These are phyloP conservation scores for Ogataea thermomethanolica DNA, from an alignment of 805 yeast genomes.

Conservation along the genomic window DNA sequence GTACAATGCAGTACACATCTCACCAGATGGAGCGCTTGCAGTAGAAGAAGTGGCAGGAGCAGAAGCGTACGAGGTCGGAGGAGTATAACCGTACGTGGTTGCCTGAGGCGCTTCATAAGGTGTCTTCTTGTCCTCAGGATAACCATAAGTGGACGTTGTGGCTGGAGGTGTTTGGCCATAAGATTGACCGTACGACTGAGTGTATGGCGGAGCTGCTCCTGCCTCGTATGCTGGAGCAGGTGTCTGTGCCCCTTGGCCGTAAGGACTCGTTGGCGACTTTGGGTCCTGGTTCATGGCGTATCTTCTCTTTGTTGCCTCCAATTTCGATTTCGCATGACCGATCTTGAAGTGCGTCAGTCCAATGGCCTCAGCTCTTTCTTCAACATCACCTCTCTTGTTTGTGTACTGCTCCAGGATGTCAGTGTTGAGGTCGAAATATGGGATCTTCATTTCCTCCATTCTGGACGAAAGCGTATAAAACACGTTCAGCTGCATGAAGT, in stretches of 20 bases:
- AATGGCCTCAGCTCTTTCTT: constrained; percentile 83
- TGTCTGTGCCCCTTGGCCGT: constrained; percentile 18
- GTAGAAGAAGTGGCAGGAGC: constrained; percentile 28
- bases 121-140: constrained; percentile 25
- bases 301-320: constrained; percentile 78
- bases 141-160: constrained; percentile 23
- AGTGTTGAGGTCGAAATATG: constrained; percentile 83
- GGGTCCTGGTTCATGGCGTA: constrained; percentile 46
- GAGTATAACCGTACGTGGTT: constrained; percentile 22
- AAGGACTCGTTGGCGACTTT: constrained; percentile 23
- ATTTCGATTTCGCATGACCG: constrained; percentile 80
- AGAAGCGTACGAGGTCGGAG: constrained; percentile 29
- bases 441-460: constrained; percentile 95
- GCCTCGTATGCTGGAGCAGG: constrained; percentile 30
- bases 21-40: constrained; percentile 20
- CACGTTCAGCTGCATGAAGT: constrained; percentile 96
- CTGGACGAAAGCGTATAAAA: constrained; percentile 87
- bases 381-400: constrained; percentile 84
- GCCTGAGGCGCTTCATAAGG: constrained; percentile 25
- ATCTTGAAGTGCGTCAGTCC: constrained; percentile 88
- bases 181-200: constrained; percentile 28
- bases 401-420: constrained; percentile 81
- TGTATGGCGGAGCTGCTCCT: constrained; percentile 12
- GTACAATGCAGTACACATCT: constrained; percentile 83
- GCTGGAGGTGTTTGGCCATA: constrained; percentile 33